Conservation (phyloP, 768 basidiomycete species). For the Glaciozyma antarctica region DNA sequence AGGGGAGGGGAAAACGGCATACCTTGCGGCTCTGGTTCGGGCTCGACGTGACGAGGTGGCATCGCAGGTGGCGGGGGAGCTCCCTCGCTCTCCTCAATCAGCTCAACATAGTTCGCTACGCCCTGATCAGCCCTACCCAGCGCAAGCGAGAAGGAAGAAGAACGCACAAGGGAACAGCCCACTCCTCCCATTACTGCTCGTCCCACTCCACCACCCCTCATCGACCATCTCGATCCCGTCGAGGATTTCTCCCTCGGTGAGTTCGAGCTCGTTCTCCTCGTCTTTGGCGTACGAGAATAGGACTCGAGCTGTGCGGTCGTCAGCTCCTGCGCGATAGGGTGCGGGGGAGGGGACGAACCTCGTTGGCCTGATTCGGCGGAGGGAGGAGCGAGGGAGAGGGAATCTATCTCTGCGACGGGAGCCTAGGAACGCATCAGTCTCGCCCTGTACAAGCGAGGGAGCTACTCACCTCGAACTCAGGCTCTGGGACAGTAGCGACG, state of each 20-base stretch:
- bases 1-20: background rate
- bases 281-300: constrained; percentile 71
- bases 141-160: background rate
- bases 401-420: background rate
- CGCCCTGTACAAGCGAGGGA: background rate
- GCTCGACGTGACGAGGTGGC: constrained; percentile 2
- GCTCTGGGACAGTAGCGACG: constrained; percentile 32
- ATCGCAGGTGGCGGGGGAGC: constrained; percentile 7
- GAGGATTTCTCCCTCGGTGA: constrained; percentile 71
- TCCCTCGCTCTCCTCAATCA: constrained; percentile 45
- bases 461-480: constrained; percentile 17
- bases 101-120: constrained; percentile 79
- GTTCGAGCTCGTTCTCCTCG: constrained; percentile 75
- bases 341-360: constrained; percentile 15
- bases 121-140: background rate
- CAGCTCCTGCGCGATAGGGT: too few species aligned
- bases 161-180: constrained; percentile 75
- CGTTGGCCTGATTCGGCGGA: constrained; percentile 14
- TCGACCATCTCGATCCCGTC: constrained; percentile 73
- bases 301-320: constrained; percentile 50
- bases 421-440: constrained; percentile 13
- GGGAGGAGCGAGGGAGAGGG: constrained; percentile 9
- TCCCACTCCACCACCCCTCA: constrained; percentile 85
- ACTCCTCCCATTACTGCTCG: constrained; percentile 57
- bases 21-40: constrained; percentile 1